Percentiles rank a stretch among this genome's conserved stretches.
Evolutionary conservation across 306 rosid genomes (phyloP).

Genomic region (Cicer pinnatifidum): DNA sequence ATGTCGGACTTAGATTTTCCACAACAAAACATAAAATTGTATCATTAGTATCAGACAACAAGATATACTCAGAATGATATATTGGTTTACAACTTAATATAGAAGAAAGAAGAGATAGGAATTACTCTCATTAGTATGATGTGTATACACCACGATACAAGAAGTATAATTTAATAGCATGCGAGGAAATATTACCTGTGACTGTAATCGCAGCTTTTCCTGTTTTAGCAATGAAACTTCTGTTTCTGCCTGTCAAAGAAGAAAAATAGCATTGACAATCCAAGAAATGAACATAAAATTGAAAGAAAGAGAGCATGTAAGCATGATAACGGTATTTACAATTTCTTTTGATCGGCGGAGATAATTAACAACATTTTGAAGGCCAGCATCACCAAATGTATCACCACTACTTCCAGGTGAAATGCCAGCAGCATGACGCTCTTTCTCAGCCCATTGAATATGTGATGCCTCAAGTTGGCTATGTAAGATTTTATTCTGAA

Average conservation of each 20-base stretch:
- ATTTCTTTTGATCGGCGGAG: conserved; percentile 92
- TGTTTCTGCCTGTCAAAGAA: conserved; percentile 78
- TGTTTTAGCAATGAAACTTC: conserved; percentile 84
- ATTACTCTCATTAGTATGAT: not conserved
- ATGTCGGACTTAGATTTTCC: not conserved
- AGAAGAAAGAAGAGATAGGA: not conserved
- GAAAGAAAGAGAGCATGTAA: conserved; percentile 18
- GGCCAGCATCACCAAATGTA: conserved; percentile 59
- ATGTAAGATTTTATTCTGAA: conserved; percentile 88
- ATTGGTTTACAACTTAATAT: not conserved
- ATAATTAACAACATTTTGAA: conserved; percentile 80
- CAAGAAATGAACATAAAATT: not conserved
- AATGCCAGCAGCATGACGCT: conserved; percentile 72
- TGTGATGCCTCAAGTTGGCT: conserved; percentile 88
- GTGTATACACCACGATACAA: not conserved
- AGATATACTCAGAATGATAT: not conserved
- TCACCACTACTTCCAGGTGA: conserved; percentile 59
- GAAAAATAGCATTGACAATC: conserved; percentile 35
- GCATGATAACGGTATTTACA: conserved; percentile 53
- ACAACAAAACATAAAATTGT: not conserved
- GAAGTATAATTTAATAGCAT: not conserved
- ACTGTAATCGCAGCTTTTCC: conserved; percentile 82
- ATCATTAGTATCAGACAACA: conserved; percentile 12
- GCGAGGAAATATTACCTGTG: conserved; percentile 63
- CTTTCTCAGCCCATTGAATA: conserved; percentile 86